phyloP scores from a whole-genome alignment of 2,329 filamentous ascomycete genomes.

The Pseudopithomyces chartarum region DNA sequence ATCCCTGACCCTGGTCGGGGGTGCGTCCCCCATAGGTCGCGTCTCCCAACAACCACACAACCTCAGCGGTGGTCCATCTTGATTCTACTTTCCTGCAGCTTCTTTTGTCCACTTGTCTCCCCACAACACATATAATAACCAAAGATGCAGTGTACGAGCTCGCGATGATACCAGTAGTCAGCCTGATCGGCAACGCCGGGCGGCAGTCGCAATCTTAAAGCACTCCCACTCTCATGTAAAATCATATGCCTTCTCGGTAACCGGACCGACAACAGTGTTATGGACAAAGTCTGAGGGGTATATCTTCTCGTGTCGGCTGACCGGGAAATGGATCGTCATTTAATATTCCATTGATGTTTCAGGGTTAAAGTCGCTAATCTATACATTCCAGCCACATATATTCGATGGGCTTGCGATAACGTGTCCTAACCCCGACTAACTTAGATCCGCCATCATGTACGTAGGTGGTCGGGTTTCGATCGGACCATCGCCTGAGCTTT shows the following conservation, averaged over 20 bases:
- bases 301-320: slow-evolving; percentile 12
- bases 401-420: slow-evolving; percentile 10
- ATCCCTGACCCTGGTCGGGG: too few species aligned
- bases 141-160: too few species aligned
- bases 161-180: neutral
- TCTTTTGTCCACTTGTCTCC: neutral
- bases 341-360: slow-evolving; percentile 21
- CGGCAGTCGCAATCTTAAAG: neutral
- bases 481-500: slow-evolving; percentile 10
- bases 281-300: slow-evolving; percentile 8
- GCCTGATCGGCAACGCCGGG: neutral
- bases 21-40: too few species aligned
- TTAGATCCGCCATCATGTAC: slow-evolving; percentile 17
- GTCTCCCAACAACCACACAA: neutral
- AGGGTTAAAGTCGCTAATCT: slow-evolving; percentile 30
- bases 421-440: slow-evolving; percentile 16
- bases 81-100: too few species aligned
- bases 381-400: slow-evolving; percentile 21
- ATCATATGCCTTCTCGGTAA: slow-evolving; percentile 12
- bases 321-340: slow-evolving; percentile 11
- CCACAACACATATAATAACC: too few species aligned
- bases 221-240: neutral
- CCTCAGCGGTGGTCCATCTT: neutral
- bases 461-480: slow-evolving; percentile 12
- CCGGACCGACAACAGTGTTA: slow-evolving; percentile 19